Evolutionary conservation across 2,329 filamentous ascomycete genomes (phyloP), one percentile per base, ranked within the genome.

Genomic region (Lasiodiplodia sp.): DNA sequence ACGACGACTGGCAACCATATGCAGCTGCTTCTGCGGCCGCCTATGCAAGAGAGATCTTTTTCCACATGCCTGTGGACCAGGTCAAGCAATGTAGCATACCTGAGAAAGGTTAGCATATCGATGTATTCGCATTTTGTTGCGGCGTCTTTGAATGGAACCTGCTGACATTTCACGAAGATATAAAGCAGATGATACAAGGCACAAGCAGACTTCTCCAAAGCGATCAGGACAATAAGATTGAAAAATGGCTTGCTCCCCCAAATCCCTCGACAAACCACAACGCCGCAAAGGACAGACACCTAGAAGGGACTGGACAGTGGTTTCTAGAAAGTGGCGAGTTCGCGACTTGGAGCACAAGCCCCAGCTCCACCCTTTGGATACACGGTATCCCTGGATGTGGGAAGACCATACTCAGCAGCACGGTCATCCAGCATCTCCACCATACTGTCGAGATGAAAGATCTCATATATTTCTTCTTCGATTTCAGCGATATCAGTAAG

Each of bases 401-500:
- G 7, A 66, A 66, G 21, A 66, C 62, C 6, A 38, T 52, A 18
- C 58, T 64, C 7, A 47, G 58, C 28, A 16, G 38, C 10, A 23
- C 21, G 0, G 51, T 31, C 4, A 21, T 21, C 0, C 11, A 64
- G 0, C 11, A 25, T 1, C 14, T 21, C 3, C 21, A 56, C n/a
- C 1, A 4, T 1, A 11, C 21, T 3, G 14, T 11, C 8, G 8
- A 1, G 2, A n/a, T 1, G 5, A 62, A n/a, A n/a, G n/a, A 3
- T 21, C 2, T 28, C 7, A n/a, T 53, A 5, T 80, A 79, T 58
- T 81, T 79, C 70, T 80, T 78, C 69, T 82, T 81, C 53, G 77
- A 78, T 65, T 68, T 68, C 51, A 60, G 16, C 37, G 57, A 68
- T 28, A 25, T 11, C 3, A 16, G 74, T 25, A 83, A 82, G 60